Conservation (phyloP, 768 basidiomycete species). For the Trametes maxima region DNA sequence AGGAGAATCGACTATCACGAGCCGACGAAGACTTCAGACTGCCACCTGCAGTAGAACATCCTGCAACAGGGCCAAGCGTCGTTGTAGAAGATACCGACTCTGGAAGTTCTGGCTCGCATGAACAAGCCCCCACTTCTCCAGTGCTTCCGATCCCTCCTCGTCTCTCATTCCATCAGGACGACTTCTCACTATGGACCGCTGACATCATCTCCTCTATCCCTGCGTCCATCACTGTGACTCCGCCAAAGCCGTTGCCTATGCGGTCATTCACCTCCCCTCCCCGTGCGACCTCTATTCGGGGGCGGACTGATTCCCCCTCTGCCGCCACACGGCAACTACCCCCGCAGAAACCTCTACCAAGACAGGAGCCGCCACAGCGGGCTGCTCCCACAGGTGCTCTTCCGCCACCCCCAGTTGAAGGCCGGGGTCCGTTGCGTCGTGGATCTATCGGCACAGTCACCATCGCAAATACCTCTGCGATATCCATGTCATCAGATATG, state of each 20-base stretch:
- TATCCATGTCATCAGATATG: background rate
- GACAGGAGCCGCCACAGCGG: slow-evolving; percentile 15
- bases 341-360: slow-evolving; percentile 27
- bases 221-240: slow-evolving; percentile 13
- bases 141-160: slow-evolving; percentile 46
- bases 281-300: slow-evolving; percentile 6
- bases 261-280: slow-evolving; percentile 7
- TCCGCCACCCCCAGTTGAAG: slow-evolving; percentile 22
- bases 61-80: background rate
- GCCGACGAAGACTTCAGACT: slow-evolving; percentile 23
- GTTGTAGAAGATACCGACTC: slow-evolving; percentile 1
- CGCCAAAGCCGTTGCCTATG: slow-evolving; percentile 12
- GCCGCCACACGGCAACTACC: slow-evolving; percentile 17
- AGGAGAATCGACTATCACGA: slow-evolving; percentile 10
- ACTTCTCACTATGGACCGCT: slow-evolving; percentile 56
- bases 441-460: slow-evolving; percentile 22
- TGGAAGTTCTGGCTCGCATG: slow-evolving; percentile 6
- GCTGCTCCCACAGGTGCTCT: slow-evolving; percentile 12
- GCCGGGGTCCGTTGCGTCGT: slow-evolving; percentile 22
- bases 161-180: slow-evolving; percentile 56
- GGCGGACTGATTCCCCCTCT: slow-evolving; percentile 7
- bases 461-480: slow-evolving; percentile 1
- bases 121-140: slow-evolving; percentile 3
- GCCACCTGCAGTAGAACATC: slow-evolving; percentile 19
- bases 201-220: slow-evolving; percentile 58